These are phyloP conservation scores for Rasamsonia emersonii DNA, from an alignment of 2,329 filamentous ascomycete species.

Conservation along the genomic window DNA sequence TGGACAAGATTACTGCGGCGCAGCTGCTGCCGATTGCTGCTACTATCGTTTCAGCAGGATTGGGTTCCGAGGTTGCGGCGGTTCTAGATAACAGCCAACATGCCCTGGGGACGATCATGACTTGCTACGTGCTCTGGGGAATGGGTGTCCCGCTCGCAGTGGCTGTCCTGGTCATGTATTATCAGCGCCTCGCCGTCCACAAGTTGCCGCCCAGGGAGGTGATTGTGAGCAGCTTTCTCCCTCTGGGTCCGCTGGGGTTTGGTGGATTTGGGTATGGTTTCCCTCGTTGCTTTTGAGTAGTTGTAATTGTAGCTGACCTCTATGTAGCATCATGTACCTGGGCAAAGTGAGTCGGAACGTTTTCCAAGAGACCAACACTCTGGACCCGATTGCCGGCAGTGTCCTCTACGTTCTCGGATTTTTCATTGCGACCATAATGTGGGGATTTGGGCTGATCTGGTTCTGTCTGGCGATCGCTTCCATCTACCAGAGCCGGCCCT, in stretches of 20 bases:
- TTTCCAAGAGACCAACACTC: constrained; percentile 26
- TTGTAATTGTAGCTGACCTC: too few relatives aligned
- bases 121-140: constrained; percentile 63
- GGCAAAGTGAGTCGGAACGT: constrained; percentile 38
- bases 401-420: constrained; percentile 29
- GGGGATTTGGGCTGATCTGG: constrained; percentile 33
- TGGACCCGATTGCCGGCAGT: constrained; percentile 22
- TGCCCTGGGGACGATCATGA: constrained; percentile 55
- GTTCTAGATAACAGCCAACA: constrained; percentile 47
- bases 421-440: constrained; percentile 28
- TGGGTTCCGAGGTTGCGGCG: constrained; percentile 54
- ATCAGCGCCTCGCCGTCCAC: constrained; percentile 58
- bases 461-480: constrained; percentile 31
- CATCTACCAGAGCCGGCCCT: constrained; percentile 26
- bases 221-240: constrained; percentile 60
- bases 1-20: constrained; percentile 56
- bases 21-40: constrained; percentile 61
- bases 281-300: too few relatives aligned
- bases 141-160: constrained; percentile 54
- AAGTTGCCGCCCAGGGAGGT: constrained; percentile 60
- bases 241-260: constrained; percentile 58
- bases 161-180: constrained; percentile 60
- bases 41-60: constrained; percentile 56
- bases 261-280: constrained; percentile 49
- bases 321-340: constrained; percentile 38